Base-by-base conservation (phyloP, 345 rosid species). In the Ricinus communis region DNA sequence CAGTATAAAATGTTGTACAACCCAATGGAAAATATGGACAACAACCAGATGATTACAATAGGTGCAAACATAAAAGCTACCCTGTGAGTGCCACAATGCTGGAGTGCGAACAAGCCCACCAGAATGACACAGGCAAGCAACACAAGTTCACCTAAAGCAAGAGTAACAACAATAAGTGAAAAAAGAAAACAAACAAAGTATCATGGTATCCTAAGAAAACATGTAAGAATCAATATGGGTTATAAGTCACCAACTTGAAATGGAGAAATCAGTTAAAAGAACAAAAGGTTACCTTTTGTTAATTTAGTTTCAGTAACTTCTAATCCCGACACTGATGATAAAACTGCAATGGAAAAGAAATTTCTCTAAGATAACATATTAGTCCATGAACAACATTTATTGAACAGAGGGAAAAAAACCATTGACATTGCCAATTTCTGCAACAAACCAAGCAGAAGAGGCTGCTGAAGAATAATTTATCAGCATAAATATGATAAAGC, bases 41-140 rank as follows among this genome's bases (percentile, higher is more conserved):
- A 18, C 86, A 93, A 76, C 98, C 98, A 91, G 76, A 88, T 77
- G 61, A 88, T 85, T 36, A 91, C 92, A 65, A 91, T 83, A 16
- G 98, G 98, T 9, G 98, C 93, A 83, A 93, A 93, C 85, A 91
- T 62, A 73, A 93, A 87, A 59, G 98, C 96, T 60, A 93, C 96
- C 80, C 82, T 85, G 81, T 81, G 96, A 41, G 96, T 93, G 73
- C 97, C 98, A 84, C 66, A 85, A 77, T 93, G 97, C 78, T 93
- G 98, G 75, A 93, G 86, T 61, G 98, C 98, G 86, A 91, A 93
- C 70, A 93, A 79, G 79, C 96, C 97, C 70, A 91, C 90, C 90
- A 93, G 82, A 78, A 93, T 84, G 85, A 87, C 85, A 79, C 94
- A 93, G 43, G 93, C 87, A 76, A 93, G 75, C 86, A 89, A 59